These are phyloP conservation scores for Globisporangium barbulae DNA, from an alignment of 352 stramenopile genomes.

Conservation along the genomic window DNA sequence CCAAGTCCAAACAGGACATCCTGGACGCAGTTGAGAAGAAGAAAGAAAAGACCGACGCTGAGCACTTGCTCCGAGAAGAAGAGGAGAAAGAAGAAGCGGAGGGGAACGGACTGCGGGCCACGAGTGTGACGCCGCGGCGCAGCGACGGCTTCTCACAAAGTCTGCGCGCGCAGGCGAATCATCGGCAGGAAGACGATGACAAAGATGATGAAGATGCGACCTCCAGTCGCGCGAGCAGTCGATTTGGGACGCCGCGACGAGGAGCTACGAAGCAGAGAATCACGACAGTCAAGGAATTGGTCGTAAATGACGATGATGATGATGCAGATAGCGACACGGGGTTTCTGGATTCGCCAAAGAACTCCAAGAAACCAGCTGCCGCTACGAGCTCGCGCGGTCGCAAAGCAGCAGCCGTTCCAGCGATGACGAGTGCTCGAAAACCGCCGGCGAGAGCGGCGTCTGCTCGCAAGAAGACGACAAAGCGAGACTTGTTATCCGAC, in stretches of 20 bases:
- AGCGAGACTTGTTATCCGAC: slow-evolving; percentile 34
- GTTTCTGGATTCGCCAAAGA: slow-evolving; percentile 4
- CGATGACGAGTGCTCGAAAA: background rate
- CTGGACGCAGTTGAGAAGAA: slow-evolving; percentile 65
- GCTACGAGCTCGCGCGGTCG: slow-evolving; percentile 19
- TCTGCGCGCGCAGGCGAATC: slow-evolving; percentile 20
- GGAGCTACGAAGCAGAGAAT: background rate
- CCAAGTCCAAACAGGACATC: slow-evolving; percentile 63
- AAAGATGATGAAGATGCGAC: slow-evolving; percentile 16
- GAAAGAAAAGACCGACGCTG: slow-evolving; percentile 50
- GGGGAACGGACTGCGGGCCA: slow-evolving; percentile 6
- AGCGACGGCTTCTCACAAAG: slow-evolving; percentile 20
- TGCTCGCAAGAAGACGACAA: slow-evolving; percentile 22
- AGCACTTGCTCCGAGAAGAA: slow-evolving; percentile 48
- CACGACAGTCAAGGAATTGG: slow-evolving; percentile 8
- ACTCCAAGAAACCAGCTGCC: slow-evolving; percentile 6
- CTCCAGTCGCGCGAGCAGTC: slow-evolving; percentile 25
- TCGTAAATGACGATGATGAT: slow-evolving; percentile 16
- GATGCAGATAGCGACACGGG: slow-evolving; percentile 15
- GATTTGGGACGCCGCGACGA: slow-evolving; percentile 23
- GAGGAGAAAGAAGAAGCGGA: slow-evolving; percentile 29
- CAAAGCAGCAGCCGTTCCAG: slow-evolving; percentile 14
- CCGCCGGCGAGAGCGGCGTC: slow-evolving; percentile 11
- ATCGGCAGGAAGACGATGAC: slow-evolving; percentile 10
- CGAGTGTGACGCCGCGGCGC: slow-evolving; percentile 1